Evolutionary conservation across 495 filamentous ascomycete species (phyloP), one percentile per base, ranked within the genome.

Genomic region (Antarctomyces pellizariae): DNA sequence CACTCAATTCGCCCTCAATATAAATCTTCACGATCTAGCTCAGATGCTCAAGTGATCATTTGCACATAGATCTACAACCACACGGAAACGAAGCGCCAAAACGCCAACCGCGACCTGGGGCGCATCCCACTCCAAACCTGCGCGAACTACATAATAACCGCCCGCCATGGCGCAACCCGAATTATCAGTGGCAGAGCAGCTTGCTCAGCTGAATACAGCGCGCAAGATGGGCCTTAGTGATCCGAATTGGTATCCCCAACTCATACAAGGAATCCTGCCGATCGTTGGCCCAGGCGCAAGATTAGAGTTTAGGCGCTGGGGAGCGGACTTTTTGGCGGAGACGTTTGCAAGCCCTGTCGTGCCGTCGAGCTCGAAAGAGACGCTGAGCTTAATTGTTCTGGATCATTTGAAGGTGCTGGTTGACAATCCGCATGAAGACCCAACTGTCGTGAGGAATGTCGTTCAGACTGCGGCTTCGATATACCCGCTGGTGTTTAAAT

Each of bases 291-390:
- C 73, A n/a, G 54, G 59, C 27, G 54, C 73, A 23, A 57, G 57
- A 21, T 47, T 91, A 11, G 77, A 90, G 48, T 51, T 93, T 37
- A 72, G 78, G 48, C 59, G 83, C 71, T 99, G 89, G 89, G 89
- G 82, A 13, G 68, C 82, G 13, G 80, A 93, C 14, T 99, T 99
- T 46, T 57, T 99, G 19, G 84, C 89, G 20, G 86, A 99, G 56
- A 77, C 82, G 3, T 92, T 99, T 49, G 70, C 89, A 11, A 82
- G 73, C 23, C 86, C 86, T 8, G 64, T 68, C 18, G 55, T 95
- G 37, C 46, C 64, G 29, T 49, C 54, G 18, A 53, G 63, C 26
- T 69, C 74, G 47, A 95, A 93, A 56, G 73, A 71, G 49, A 62
- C 67, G 33, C 43, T 90, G 34, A 64, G 67, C 26, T 49, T 78